These are phyloP conservation scores for Aspergillus quadrilineatus DNA, from an alignment of 2,329 filamentous ascomycete species.

Conservation along the genomic window DNA sequence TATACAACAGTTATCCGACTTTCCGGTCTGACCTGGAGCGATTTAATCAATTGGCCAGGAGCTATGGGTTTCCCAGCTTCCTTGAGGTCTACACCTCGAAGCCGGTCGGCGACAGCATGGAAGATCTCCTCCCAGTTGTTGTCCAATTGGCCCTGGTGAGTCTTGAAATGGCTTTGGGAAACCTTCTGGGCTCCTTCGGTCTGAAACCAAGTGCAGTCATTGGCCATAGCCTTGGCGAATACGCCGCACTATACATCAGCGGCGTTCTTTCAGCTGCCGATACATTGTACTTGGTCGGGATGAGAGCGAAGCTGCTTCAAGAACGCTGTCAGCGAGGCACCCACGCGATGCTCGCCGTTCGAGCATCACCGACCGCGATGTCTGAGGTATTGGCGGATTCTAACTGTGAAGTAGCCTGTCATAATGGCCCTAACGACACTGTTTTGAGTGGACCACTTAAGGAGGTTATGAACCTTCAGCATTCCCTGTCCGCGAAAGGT, in stretches of 20 bases:
- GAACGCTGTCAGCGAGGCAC: too few species aligned
- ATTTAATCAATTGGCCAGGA: conserved; percentile 31
- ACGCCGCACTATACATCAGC: conserved; percentile 33
- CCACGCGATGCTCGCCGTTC: too few species aligned
- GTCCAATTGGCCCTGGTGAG: conserved; percentile 34
- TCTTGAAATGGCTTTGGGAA: conserved; percentile 42
- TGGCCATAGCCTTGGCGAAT: conserved; percentile 44
- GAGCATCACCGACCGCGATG: too few species aligned
- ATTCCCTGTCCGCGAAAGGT: too few species aligned
- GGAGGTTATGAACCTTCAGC: too few species aligned
- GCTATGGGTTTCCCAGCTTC: conserved; percentile 38
- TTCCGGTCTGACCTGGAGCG: conserved; percentile 33
- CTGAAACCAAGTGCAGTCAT: conserved; percentile 41
- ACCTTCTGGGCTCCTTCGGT: conserved; percentile 38
- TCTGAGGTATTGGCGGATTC: too few species aligned
- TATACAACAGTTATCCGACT: conserved; percentile 28
- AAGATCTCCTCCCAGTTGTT: conserved; percentile 28
- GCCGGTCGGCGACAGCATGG: conserved; percentile 28
- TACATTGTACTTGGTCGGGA: conserved; percentile 64
- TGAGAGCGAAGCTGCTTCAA: conserved; percentile 54
- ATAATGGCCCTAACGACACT: too few species aligned
- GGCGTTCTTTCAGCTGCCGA: conserved; percentile 36
- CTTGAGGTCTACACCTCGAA: conserved; percentile 22
- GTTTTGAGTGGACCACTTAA: too few species aligned
- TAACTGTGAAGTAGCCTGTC: too few species aligned